These are phyloP conservation scores for Phylloporus arenicola DNA, from an alignment of 768 basidiomycete species.

Conservation along the genomic window DNA sequence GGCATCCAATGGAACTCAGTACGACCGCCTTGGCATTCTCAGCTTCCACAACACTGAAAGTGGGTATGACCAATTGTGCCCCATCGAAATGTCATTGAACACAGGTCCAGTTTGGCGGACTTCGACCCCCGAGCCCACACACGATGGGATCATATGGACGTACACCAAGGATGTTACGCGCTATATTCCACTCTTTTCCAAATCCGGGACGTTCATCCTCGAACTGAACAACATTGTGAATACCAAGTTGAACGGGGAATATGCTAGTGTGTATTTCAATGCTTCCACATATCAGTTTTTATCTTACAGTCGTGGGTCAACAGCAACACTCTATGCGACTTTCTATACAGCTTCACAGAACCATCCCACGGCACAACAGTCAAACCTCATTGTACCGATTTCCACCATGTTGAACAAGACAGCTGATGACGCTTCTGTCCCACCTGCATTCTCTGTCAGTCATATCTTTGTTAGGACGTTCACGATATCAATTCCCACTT, in stretches of 20 bases:
- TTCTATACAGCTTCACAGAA: slow-evolving; percentile 56
- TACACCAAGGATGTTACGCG: slow-evolving; percentile 71
- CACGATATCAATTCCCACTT: neutral
- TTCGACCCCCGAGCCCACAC: slow-evolving; percentile 72
- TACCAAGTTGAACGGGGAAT: slow-evolving; percentile 55
- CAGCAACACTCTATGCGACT: slow-evolving; percentile 66
- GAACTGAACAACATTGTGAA: slow-evolving; percentile 68
- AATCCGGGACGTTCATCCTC: slow-evolving; percentile 63
- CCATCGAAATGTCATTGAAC: neutral
- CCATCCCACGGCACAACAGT: slow-evolving; percentile 54
- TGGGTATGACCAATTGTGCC: slow-evolving; percentile 28
- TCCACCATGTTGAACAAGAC: slow-evolving; percentile 58
- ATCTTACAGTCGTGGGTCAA: neutral
- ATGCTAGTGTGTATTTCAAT: slow-evolving; percentile 47
- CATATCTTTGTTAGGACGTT: neutral
- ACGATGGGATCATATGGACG: slow-evolving; percentile 73
- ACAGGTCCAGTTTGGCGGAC: slow-evolving; percentile 62
- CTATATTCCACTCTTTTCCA: slow-evolving; percentile 64
- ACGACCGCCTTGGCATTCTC: slow-evolving; percentile 65
- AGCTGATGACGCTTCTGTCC: slow-evolving; percentile 71
- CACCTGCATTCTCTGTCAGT: slow-evolving; percentile 63
- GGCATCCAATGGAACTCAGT: slow-evolving; percentile 74
- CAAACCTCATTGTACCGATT: slow-evolving; percentile 65
- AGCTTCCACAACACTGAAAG: slow-evolving; percentile 77
- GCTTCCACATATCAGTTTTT: neutral